A percentile compares a stretch with the other conserved stretches of the same genome.
Evolutionary conservation across 1,284 basidiomycete species (phyloP).

Genomic region (Papiliotrema terrestris): DNA sequence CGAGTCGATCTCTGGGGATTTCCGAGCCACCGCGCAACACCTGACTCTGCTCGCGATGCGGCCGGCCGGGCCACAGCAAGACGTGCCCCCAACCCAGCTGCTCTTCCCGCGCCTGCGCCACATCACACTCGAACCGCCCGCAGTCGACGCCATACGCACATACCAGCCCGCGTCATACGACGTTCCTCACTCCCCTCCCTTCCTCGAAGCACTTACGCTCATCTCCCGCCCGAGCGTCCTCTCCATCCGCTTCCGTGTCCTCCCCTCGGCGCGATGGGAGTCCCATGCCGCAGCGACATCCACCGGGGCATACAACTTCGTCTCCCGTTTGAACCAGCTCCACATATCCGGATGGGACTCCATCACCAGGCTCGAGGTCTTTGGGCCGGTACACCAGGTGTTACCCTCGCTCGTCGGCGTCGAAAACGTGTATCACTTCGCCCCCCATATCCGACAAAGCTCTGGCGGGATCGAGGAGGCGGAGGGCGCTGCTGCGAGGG

Average conservation of each 20-base stretch:
- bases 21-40: not conserved
- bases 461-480: not conserved
- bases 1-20: not conserved
- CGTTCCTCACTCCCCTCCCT: slow-evolving; percentile 16
- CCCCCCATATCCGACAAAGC: slow-evolving; percentile 20
- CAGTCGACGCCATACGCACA: slow-evolving; percentile 23
- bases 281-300: slow-evolving; percentile 20
- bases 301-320: slow-evolving; percentile 21
- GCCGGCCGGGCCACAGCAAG: not conserved
- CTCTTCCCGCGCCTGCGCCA: slow-evolving; percentile 18
- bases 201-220: slow-evolving; percentile 18
- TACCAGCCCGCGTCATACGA: slow-evolving; percentile 21
- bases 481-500: not conserved
- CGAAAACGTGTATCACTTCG: slow-evolving; percentile 32
- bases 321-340: slow-evolving; percentile 17
- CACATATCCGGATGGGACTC: slow-evolving; percentile 9
- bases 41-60: not conserved
- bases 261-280: slow-evolving; percentile 23
- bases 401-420: slow-evolving; percentile 20
- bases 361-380: slow-evolving; percentile 13
- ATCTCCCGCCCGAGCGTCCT: slow-evolving; percentile 11
- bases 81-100: not conserved
- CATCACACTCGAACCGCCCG: slow-evolving; percentile 18
- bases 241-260: slow-evolving; percentile 23
- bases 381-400: slow-evolving; percentile 33